These are phyloP conservation scores for Anthostomella pinea DNA, from an alignment of 2,329 filamentous ascomycete genomes.

Conservation along the genomic window DNA sequence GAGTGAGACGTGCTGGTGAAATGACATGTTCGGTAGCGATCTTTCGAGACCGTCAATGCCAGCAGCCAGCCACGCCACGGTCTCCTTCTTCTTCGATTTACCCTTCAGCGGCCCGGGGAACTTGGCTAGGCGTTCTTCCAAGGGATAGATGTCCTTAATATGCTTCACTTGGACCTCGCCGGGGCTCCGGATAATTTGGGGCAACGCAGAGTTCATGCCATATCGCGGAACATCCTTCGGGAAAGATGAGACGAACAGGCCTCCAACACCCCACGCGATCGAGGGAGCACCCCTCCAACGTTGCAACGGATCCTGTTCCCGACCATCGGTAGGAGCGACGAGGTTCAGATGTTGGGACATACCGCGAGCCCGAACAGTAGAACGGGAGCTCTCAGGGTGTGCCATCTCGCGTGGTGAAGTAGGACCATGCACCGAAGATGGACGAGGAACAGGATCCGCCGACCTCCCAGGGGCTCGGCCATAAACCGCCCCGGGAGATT, in stretches of 20 bases:
- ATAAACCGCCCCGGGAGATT: conserved; percentile 54
- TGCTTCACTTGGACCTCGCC: conserved; percentile 79
- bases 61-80: conserved; percentile 72
- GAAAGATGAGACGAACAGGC: conserved; percentile 78
- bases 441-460: conserved; percentile 48
- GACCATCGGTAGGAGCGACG: conserved; percentile 62
- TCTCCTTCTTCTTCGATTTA: conserved; percentile 95
- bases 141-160: conserved; percentile 69
- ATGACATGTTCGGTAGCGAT: conserved; percentile 47
- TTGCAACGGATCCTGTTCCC: conserved; percentile 73
- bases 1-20: conserved; percentile 50
- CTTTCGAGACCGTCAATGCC: conserved; percentile 74
- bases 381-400: conserved; percentile 16
- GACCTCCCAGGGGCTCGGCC: conserved; percentile 34
- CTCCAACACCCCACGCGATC: conserved; percentile 85
- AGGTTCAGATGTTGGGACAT: conserved; percentile 56
- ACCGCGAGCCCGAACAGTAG: conserved; percentile 44
- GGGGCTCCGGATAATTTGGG: conserved; percentile 76
- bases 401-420: conserved; percentile 34
- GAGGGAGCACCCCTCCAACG: conserved; percentile 89
- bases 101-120: conserved; percentile 88
- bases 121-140: conserved; percentile 69
- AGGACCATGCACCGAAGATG: conserved; percentile 51
- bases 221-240: conserved; percentile 88
- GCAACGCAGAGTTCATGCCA: conserved; percentile 66